Base-by-base conservation (phyloP, 1,139 yeast genomes). In the Nakaseomyces bracarensis region DNA sequence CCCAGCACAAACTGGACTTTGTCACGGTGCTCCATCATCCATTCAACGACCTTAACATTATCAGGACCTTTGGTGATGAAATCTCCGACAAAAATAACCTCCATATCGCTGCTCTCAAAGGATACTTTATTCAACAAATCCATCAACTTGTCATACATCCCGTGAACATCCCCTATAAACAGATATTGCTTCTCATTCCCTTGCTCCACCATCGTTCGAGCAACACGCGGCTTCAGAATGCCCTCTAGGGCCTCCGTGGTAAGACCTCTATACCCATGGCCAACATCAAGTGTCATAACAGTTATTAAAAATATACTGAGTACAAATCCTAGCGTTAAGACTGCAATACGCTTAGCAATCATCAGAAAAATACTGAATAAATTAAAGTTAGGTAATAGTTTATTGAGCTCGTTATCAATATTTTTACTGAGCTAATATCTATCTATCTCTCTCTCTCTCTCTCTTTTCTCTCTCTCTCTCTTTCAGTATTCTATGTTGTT, bases 131-230 rank as follows among this genome's bases (percentile, higher is more conserved):
- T 60, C 44, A 87, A 61, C 38, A 89, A 66, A 39, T 68, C 63
- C 44, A 60, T 57, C 45, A 87, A 67, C 53, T 77, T 75, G 3
- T 65, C 64, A 50, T 70, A 75, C 53, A 81, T 79, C 2, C 96
- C 97, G 61, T 89, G 97, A 20, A 89, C 75, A 60, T 89, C 97
- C 3, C 97, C 97, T 26, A 89, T 70, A 43, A 87, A 58, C 13
- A 89, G 30, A 3, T 33, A 39, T 14, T 22, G 15, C 18, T 16
- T 14, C 33, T 14, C 33, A 6, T n/a, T 26, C 13, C 33, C 33
- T 4, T 27, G 34, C 9, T 42, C 39, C 9, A 18, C 33, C 7
- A 28, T 8, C 8, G n/a, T 8, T 4, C 18, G 8, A 5, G 33
- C 19, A 6, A 15, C 33, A 3, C 20, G 33, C 7, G 33, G 33